A percentile compares a stretch with the other conserved stretches of the same genome.
phyloP scores from a whole-genome alignment of 1,284 basidiomycete genomes.

The Cutaneotrichosporon spelunceum region DNA sequence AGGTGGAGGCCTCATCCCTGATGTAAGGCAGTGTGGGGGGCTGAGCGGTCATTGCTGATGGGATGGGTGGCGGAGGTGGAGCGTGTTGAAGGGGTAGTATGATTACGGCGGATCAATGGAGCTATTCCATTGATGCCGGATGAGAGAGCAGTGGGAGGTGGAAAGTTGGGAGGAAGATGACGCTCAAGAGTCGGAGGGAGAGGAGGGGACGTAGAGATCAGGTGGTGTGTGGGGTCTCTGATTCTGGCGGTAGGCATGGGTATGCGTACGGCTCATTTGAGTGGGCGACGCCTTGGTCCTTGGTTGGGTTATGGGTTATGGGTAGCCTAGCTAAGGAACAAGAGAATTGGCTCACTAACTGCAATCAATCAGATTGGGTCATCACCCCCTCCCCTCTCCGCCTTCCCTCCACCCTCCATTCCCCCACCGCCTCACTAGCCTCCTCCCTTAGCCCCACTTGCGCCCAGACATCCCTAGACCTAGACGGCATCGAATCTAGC shows the following conservation, averaged over 20 bases:
- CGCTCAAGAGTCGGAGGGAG: background rate
- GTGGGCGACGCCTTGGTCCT: no score
- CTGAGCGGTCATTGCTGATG: slow-evolving; percentile 23
- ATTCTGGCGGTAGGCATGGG: no score
- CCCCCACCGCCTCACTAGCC: background rate
- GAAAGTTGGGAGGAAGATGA: background rate
- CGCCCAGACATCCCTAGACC: background rate
- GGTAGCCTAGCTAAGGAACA: no score
- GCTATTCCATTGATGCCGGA: background rate
- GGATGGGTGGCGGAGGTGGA: background rate
- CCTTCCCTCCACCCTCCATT: background rate
- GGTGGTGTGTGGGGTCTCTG: slow-evolving; percentile 1
- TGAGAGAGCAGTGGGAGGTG: background rate
- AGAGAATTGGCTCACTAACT: no score
- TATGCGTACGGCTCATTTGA: no score
- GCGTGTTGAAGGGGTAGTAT: background rate
- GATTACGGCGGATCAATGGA: background rate
- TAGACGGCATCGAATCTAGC: background rate
- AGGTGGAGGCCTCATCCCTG: slow-evolving; percentile 47
- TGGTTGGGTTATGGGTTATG: no score
- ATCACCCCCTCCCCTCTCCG: no score
- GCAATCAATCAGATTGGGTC: background rate
- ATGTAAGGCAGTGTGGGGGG: slow-evolving; percentile 44
- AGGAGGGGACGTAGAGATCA: background rate
- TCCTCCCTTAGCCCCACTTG: background rate